phyloP scores from a whole-genome alignment of 1,139 yeast genomes.

The Candida labiduridarum region DNA sequence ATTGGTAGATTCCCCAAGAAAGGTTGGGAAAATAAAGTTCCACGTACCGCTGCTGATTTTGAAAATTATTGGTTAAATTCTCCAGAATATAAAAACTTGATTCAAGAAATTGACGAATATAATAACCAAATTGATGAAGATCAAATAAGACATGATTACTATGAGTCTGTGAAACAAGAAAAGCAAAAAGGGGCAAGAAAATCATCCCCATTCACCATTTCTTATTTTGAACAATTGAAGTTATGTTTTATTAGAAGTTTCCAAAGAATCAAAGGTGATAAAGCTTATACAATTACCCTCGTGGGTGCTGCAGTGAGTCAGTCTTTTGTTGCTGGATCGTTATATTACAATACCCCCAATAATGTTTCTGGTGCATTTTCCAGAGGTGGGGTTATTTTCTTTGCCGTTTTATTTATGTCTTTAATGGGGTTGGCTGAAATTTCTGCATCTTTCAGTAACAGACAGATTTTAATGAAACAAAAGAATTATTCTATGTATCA shows the following conservation, averaged over 20 bases:
- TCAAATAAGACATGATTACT: conserved; percentile 39
- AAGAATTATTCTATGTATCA: conserved; percentile 57
- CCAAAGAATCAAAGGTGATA: conserved; percentile 54
- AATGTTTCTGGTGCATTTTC: conserved; percentile 53
- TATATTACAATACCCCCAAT: conserved; percentile 48
- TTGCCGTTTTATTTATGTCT: conserved; percentile 53
- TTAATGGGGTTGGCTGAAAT: conserved; percentile 59
- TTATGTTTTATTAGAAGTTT: conserved; percentile 51
- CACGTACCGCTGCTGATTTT: conserved; percentile 59
- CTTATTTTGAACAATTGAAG: conserved; percentile 47
- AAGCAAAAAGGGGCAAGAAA: conserved; percentile 44
- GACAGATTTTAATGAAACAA: conserved; percentile 60
- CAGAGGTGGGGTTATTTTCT: conserved; percentile 60
- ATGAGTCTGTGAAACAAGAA: conserved; percentile 40
- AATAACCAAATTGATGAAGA: conserved; percentile 34
- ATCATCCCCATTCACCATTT: conserved; percentile 48
- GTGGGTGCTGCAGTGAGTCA: conserved; percentile 50
- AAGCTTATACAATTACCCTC: conserved; percentile 49
- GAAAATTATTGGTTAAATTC: conserved; percentile 57
- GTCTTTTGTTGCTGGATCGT: conserved; percentile 55
- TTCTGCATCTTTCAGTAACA: conserved; percentile 46
- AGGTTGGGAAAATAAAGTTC: conserved; percentile 58
- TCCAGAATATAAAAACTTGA: conserved; percentile 43
- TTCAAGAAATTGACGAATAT: conserved; percentile 45
- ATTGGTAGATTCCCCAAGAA: conserved; percentile 42